Evolutionary conservation across 2,329 filamentous ascomycete genomes (phyloP).

Genomic region (Pseudocercospora macadamiae): DNA sequence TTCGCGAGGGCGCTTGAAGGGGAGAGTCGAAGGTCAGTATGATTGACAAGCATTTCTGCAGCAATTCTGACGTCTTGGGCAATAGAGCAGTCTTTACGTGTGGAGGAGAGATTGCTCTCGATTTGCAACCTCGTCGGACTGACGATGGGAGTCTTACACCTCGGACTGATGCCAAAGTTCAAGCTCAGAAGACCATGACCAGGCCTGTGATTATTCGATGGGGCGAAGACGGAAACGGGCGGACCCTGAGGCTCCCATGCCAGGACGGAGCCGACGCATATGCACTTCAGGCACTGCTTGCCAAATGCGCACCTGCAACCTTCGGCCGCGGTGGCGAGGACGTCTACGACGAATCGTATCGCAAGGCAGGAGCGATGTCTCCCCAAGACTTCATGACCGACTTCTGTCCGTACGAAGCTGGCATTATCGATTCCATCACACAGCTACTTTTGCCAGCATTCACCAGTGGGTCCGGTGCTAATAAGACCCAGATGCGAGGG

Average conservation of each 20-base stretch:
- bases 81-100: constrained; percentile 16
- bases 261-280: background rate
- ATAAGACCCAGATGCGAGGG: background rate
- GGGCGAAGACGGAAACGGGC: constrained; percentile 1
- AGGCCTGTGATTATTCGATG: constrained; percentile 19
- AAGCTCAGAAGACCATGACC: constrained; percentile 10
- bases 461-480: background rate
- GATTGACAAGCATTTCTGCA: background rate
- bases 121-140: background rate
- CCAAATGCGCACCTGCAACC: constrained; percentile 47
- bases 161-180: background rate
- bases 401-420: constrained; percentile 37
- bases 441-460: constrained; percentile 48
- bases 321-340: constrained; percentile 52
- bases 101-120: constrained; percentile 11
- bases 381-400: constrained; percentile 41
- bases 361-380: constrained; percentile 58
- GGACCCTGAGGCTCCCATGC: constrained; percentile 5
- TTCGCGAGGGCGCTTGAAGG: constrained; percentile 2
- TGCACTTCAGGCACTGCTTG: constrained; percentile 11
- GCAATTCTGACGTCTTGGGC: background rate
- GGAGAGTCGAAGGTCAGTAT: constrained; percentile 10
- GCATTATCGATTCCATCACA: constrained; percentile 55
- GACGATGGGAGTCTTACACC: constrained; percentile 12
- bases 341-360: constrained; percentile 55